Evolutionary conservation across 345 rosid genomes (phyloP).

Genomic region (Populus deltoides): DNA sequence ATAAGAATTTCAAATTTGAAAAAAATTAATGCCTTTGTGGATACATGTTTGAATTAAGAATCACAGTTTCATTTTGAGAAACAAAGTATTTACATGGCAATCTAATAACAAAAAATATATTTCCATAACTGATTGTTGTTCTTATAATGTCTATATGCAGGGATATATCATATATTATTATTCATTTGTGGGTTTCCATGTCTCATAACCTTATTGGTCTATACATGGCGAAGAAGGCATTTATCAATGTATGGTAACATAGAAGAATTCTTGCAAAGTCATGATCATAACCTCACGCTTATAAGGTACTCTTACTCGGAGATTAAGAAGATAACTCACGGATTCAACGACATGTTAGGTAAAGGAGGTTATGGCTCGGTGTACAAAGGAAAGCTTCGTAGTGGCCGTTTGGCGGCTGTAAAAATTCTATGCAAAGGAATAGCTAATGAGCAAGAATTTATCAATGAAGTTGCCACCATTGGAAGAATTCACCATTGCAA

Average conservation of each 20-base stretch:
- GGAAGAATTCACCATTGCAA: background rate
- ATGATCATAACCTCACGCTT: background rate
- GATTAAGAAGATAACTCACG: background rate
- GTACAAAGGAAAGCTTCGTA: background rate
- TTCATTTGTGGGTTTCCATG: background rate
- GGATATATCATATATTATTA: background rate
- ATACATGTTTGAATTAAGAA: too few relatives aligned
- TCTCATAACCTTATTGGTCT: background rate
- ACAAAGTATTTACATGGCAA: too few relatives aligned
- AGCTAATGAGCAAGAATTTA: background rate
- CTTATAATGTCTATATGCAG: background rate
- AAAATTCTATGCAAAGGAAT: background rate
- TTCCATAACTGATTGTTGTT: too few relatives aligned
- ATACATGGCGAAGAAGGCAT: background rate
- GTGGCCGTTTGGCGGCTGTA: background rate
- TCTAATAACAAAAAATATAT: too few relatives aligned
- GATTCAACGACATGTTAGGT: background rate
- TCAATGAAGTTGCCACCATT: background rate
- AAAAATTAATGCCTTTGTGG: too few relatives aligned
- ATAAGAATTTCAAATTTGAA: background rate
- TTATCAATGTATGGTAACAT: background rate
- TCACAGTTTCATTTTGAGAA: too few relatives aligned
- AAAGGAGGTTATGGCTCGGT: background rate
- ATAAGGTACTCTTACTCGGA: background rate
- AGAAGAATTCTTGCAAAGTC: background rate